These are phyloP conservation scores for Metschnikowia vanudenii DNA, from an alignment of 805 yeast species.

Conservation along the genomic window DNA sequence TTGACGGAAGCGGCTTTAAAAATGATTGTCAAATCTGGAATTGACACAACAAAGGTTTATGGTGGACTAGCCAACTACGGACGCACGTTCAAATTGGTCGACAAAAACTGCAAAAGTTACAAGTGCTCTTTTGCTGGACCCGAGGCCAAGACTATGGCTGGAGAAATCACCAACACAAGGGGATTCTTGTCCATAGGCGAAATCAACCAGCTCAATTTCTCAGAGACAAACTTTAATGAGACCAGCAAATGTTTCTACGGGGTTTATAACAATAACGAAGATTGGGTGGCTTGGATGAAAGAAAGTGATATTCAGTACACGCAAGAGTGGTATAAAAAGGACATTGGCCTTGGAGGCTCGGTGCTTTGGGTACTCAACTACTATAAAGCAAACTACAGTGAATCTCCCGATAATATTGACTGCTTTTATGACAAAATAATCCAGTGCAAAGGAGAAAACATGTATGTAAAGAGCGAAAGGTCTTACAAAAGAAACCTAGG, in stretches of 20 bases:
- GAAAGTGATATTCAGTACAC: not conserved
- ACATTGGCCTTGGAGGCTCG: not conserved
- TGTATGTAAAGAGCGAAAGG: not conserved
- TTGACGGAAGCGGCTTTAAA: not conserved
- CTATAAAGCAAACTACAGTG: not conserved
- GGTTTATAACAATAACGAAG: not conserved
- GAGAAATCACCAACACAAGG: not conserved
- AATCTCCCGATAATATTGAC: not conserved
- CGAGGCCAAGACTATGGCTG: not conserved
- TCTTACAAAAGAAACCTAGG: not conserved
- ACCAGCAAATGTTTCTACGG: not conserved
- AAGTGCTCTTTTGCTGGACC: not conserved
- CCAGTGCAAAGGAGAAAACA: not conserved
- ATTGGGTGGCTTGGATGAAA: slow-evolving; percentile 3
- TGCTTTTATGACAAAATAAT: not conserved
- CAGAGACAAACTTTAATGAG: not conserved
- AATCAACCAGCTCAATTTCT: not conserved
- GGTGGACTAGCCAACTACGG: slow-evolving; percentile 1
- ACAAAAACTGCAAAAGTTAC: not conserved
- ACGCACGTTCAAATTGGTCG: not conserved
- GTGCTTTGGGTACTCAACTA: not conserved
- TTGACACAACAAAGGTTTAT: slow-evolving; percentile 1
- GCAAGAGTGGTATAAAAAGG: not conserved
- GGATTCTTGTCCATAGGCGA: slow-evolving; percentile 1
- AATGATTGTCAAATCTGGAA: not conserved